A percentile compares a stretch with the other conserved stretches of the same genome.
These are phyloP conservation scores for California macrophylla DNA, from an alignment of 441 rosid species.

Conservation along the genomic window DNA sequence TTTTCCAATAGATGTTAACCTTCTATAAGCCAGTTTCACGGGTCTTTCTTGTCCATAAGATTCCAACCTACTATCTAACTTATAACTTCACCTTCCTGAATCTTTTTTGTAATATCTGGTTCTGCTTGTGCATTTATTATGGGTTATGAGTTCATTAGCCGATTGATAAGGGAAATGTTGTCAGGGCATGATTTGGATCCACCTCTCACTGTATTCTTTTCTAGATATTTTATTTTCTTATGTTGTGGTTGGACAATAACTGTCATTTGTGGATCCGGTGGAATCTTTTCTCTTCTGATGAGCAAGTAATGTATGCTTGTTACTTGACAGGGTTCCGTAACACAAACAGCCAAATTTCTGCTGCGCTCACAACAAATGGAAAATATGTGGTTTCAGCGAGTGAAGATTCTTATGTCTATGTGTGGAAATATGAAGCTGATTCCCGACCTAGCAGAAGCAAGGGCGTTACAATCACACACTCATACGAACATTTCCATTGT, in stretches of 20 bases:
- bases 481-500: conserved; percentile 81
- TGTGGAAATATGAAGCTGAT: conserved; percentile 85
- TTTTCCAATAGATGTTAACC: not conserved
- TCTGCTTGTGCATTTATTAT: not conserved
- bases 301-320: conserved; percentile 5
- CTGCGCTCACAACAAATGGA: conserved; percentile 65
- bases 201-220: not conserved
- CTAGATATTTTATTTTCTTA: not conserved
- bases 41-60: not conserved
- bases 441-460: conserved; percentile 67
- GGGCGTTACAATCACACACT: conserved; percentile 52
- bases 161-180: not conserved
- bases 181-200: not conserved
- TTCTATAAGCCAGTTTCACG: not conserved
- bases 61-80: not conserved
- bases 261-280: too few relatives aligned
- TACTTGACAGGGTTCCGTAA: conserved; percentile 71
- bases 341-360: conserved; percentile 84
- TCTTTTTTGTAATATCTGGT: not conserved
- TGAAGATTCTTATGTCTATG: conserved; percentile 81
- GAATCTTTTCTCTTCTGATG: too few relatives aligned
- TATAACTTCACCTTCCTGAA: too few relatives aligned
- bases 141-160: not conserved
- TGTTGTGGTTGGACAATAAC: too few relatives aligned
- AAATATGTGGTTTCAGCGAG: conserved; percentile 84